phyloP scores from a whole-genome alignment of 345 rosid genomes.

The Populus pruinosa region DNA sequence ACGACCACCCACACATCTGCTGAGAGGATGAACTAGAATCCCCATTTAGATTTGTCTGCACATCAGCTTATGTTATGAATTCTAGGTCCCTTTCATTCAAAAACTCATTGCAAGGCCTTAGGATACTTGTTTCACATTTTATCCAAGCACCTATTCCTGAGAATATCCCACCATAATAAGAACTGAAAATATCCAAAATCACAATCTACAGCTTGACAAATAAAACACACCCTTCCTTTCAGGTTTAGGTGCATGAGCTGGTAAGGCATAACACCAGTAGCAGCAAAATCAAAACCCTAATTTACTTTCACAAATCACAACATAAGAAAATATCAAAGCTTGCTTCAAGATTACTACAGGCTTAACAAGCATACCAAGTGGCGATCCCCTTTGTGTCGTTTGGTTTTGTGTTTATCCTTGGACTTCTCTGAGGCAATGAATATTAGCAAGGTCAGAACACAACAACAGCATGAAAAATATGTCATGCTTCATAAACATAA shows the following conservation, averaged over 20 bases:
- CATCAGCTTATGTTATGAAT: neutral
- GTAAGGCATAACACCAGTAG: neutral
- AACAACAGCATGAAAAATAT: neutral
- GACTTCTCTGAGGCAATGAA: conserved; percentile 59
- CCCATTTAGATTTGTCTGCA: neutral
- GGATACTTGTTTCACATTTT: neutral
- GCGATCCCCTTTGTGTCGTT: conserved; percentile 40
- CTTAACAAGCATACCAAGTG: conserved; percentile 42
- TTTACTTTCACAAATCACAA: neutral
- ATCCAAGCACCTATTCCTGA: neutral
- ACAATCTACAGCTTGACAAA: neutral
- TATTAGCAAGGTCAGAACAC: neutral
- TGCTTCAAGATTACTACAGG: neutral
- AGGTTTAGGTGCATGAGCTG: neutral
- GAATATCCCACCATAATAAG: neutral
- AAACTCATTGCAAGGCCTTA: neutral
- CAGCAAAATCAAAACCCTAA: neutral
- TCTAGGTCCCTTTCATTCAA: neutral
- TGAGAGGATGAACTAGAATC: neutral
- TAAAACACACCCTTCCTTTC: neutral
- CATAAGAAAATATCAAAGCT: conserved; percentile 4
- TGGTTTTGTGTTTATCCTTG: conserved; percentile 55
- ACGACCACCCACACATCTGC: neutral
- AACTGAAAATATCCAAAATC: neutral
- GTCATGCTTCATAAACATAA: neutral